A percentile compares a stretch with the other conserved stretches of the same genome.
Evolutionary conservation across 306 rosid species (phyloP).

Genomic region (Medicago ruthenica): DNA sequence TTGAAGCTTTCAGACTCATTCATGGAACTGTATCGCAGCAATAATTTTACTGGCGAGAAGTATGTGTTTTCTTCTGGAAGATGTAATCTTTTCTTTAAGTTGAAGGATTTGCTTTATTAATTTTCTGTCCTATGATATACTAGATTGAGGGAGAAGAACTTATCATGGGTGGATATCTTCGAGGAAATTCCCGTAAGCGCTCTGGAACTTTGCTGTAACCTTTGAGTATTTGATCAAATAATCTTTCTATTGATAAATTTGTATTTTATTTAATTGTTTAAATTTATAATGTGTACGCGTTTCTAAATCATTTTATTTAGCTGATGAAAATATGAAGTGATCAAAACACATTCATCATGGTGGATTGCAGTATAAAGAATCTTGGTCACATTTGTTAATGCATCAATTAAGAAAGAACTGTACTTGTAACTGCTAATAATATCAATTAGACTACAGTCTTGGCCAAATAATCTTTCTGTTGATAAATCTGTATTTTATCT

Average conservation of each 20-base stretch:
- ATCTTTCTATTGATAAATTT: not conserved
- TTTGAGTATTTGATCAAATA: not conserved
- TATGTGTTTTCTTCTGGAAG: conserved; percentile 49
- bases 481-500: not conserved
- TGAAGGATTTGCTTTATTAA: conserved; percentile 39
- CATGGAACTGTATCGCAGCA: conserved; percentile 93
- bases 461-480: conserved; percentile 2
- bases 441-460: not conserved
- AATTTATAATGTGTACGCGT: not conserved
- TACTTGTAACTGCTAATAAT: not conserved
- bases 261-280: not conserved
- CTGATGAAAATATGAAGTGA: conserved; percentile 17
- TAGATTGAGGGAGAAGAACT: conserved; percentile 95
- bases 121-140: conserved; percentile 39
- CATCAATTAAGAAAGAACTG: conserved; percentile 1
- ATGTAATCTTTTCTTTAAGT: conserved; percentile 30
- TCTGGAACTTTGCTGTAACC: conserved; percentile 20
- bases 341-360: not conserved
- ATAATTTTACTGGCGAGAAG: conserved; percentile 93
- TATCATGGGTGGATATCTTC: conserved; percentile 95
- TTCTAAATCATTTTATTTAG: not conserved
- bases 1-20: conserved; percentile 91
- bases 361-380: not conserved
- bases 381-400: not conserved
- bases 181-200: conserved; percentile 94